Evolutionary conservation across 2,329 filamentous ascomycete genomes (phyloP).

Genomic region (Ceratocystis lukuohia): DNA sequence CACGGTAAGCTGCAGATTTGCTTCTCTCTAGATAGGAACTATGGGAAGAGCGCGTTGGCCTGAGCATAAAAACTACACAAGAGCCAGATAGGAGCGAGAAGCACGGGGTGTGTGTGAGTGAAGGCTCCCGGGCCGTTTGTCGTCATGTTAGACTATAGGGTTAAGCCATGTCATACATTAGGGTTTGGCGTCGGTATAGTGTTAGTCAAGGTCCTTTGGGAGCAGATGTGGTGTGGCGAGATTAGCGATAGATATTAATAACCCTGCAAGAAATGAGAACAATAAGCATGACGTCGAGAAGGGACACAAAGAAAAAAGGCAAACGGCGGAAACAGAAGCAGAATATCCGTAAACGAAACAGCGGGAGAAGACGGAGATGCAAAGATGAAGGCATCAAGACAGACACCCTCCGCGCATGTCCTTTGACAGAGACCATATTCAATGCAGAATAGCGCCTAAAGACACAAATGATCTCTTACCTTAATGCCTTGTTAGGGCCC

Average conservation of each 20-base stretch:
- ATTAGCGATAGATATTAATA: slow-evolving; percentile 2
- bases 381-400: background rate
- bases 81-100: background rate
- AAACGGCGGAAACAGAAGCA: background rate
- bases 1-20: background rate
- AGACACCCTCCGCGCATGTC: background rate
- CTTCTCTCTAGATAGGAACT: background rate
- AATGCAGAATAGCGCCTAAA: background rate
- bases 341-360: background rate
- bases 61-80: background rate
- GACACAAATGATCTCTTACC: too few relatives aligned
- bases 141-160: background rate
- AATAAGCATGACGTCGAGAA: background rate
- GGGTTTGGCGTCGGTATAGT: background rate
- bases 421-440: background rate
- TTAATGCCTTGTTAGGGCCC: too few relatives aligned
- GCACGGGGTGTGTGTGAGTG: background rate
- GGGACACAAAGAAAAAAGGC: background rate
- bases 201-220: background rate
- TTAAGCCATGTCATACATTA: background rate
- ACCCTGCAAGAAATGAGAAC: background rate
- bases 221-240: background rate
- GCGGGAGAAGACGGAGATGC: too few relatives aligned
- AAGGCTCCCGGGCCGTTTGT: background rate
- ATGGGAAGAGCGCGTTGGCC: background rate